Evolutionary conservation across 139 green algal species (phyloP).

Genomic region (Micractinium conductrix): DNA sequence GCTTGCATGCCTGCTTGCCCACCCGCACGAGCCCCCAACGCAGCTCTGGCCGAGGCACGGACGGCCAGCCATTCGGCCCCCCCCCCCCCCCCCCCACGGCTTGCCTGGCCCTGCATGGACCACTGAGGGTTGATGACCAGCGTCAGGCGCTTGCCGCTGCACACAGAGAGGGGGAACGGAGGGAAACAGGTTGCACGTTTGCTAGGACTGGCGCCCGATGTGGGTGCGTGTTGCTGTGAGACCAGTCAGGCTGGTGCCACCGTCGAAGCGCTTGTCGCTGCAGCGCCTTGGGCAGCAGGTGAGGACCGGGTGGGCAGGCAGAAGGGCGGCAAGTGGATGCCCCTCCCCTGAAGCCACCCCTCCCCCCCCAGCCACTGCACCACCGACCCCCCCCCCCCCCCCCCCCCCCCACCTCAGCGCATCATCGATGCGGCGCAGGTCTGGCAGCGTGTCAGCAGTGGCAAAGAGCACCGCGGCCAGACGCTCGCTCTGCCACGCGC

Average conservation of each 20-base stretch:
- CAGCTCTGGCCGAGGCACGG: too few relatives aligned
- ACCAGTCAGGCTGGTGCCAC: too few relatives aligned
- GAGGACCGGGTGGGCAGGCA: too few relatives aligned
- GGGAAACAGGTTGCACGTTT: not conserved
- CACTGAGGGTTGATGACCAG: constrained; percentile 90
- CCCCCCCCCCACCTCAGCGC: constrained; percentile 25
- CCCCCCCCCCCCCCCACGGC: constrained; percentile 41
- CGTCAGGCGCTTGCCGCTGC: constrained; percentile 51
- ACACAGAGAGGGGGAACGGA: not conserved
- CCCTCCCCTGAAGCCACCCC: too few relatives aligned
- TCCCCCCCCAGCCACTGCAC: too few relatives aligned
- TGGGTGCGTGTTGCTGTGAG: too few relatives aligned
- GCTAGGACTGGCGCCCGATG: too few relatives aligned
- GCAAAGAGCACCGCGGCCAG: constrained; percentile 59
- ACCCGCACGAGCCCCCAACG: too few relatives aligned
- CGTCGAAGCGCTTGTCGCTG: too few relatives aligned
- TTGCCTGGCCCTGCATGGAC: constrained; percentile 62
- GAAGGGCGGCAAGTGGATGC: too few relatives aligned
- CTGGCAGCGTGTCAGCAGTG: constrained; percentile 54
- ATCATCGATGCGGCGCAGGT: constrained; percentile 46
- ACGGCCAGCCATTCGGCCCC: constrained; percentile 10
- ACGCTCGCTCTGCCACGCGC: constrained; percentile 56
- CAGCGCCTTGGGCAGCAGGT: too few relatives aligned
- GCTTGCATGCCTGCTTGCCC: not conserved
- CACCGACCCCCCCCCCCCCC: not conserved